phyloP scores from a whole-genome alignment of 495 filamentous ascomycete genomes.

The Poronia punctata region DNA sequence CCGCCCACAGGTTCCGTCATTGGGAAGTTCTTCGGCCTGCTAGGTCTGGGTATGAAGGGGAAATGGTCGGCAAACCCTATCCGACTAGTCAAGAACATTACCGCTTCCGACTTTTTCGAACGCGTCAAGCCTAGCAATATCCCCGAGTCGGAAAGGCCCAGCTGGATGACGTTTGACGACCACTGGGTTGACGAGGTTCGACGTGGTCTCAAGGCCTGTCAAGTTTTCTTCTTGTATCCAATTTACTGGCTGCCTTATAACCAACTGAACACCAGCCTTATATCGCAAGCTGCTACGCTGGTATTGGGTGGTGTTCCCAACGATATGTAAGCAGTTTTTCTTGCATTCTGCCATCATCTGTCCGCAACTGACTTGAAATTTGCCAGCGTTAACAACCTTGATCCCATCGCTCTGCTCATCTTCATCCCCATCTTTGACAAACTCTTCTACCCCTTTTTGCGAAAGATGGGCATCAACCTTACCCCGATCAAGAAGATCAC shows the following conservation, averaged over 20 bases:
- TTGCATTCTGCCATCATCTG: not conserved
- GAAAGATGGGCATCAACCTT: conserved; percentile 56
- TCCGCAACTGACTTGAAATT: not conserved
- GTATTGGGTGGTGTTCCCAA: conserved; percentile 64
- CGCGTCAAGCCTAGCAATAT: conserved; percentile 56
- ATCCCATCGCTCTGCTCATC: conserved; percentile 70
- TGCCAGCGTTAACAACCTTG: conserved; percentile 58
- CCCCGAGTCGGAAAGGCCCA: conserved; percentile 39
- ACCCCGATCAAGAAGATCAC: conserved; percentile 71
- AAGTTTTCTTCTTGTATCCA: conserved; percentile 56
- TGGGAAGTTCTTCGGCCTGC: conserved; percentile 48
- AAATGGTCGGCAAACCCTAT: conserved; percentile 54
- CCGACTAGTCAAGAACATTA: conserved; percentile 47
- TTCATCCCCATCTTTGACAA: conserved; percentile 70
- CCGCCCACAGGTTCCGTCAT: conserved; percentile 61
- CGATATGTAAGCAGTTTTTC: conserved; percentile 42
- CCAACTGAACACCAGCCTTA: conserved; percentile 60
- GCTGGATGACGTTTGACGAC: conserved; percentile 71
- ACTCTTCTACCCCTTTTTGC: conserved; percentile 60
- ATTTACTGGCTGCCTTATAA: conserved; percentile 48
- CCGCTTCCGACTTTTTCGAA: conserved; percentile 55
- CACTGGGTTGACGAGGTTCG: conserved; percentile 66
- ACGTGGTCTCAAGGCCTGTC: conserved; percentile 62
- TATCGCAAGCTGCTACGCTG: conserved; percentile 69
- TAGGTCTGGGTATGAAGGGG: conserved; percentile 53